Evolutionary conservation across 1,139 yeast species (phyloP), one percentile per base, ranked within the genome.

Genomic region (Yamadazyma triangularis): DNA sequence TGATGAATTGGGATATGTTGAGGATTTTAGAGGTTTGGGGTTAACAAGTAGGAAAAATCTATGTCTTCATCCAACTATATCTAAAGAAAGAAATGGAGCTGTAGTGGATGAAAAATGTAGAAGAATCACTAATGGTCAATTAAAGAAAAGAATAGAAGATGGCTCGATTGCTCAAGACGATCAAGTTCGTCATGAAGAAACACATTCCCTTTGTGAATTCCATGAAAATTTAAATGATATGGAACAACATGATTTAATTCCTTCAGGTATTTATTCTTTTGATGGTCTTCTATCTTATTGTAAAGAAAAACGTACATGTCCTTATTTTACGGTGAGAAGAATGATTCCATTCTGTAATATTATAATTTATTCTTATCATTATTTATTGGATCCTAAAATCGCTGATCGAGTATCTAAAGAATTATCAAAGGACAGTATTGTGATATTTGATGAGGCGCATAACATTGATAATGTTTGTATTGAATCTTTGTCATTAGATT

Each of bases 391-490:
- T 56, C 99, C 99, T 16, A 91, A 93, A 52, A 91, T 91, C 54
- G 94, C 97, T 3, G 97, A 89, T 42, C 67, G 98, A 35, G 98
- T 91, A 15, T 89, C 97, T 4, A 77, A 73, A 42, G 97, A 93
- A 50, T 72, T 91, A 32, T 85, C 95, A 11, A 87, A 89, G 46
- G 98, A 91, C 51, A 76, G 95, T 36, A 91, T 91, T 37, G 85
- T 91, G 40, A 93, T 91, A 29, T 91, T 91, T 53, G 99, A 91
- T 61, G 99, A 91, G 60, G 98, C 98, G 30, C 99, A 91, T 58
- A 91, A 91, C 60, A 91, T 91, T 36, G 98, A 91, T 70, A 91
- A 91, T 66, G 99, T 91, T 35, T 91, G 98, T 64, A 91, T 91
- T 38, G 99, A 91, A 56, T 85, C 98, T 1, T 62, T 91, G 31